A percentile compares a stretch with the other conserved stretches of the same genome.
Conservation (phyloP, 2,329 filamentous ascomycete genomes). For the Aspergillus pseudoviridinutans region DNA sequence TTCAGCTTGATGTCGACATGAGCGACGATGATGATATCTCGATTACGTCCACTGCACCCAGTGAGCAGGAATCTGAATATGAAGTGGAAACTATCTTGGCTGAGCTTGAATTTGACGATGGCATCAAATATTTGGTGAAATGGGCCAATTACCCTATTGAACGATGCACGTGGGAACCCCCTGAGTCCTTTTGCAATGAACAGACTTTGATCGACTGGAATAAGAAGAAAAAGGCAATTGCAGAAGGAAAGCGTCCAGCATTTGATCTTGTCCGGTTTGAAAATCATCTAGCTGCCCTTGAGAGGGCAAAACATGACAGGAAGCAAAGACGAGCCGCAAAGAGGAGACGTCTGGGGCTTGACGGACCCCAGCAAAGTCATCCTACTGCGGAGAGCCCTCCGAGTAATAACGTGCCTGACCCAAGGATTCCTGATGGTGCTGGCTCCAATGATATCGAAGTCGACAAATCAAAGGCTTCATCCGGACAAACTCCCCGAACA, state of each 20-base stretch:
- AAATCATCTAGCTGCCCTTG: slow-evolving; percentile 16
- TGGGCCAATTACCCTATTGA: slow-evolving; percentile 60
- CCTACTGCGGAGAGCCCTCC: not conserved
- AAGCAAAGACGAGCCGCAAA: slow-evolving; percentile 27
- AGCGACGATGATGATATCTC: slow-evolving; percentile 51
- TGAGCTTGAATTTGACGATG: slow-evolving; percentile 37
- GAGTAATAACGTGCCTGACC: not conserved
- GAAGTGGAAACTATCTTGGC: slow-evolving; percentile 53
- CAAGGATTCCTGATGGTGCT: not conserved
- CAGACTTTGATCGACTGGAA: slow-evolving; percentile 42
- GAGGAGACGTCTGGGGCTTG: slow-evolving; percentile 20
- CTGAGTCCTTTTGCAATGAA: slow-evolving; percentile 35
- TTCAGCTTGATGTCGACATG: slow-evolving; percentile 14
- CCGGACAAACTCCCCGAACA: not conserved
- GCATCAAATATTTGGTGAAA: slow-evolving; percentile 55
- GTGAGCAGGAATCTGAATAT: slow-evolving; percentile 48
- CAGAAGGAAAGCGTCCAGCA: slow-evolving; percentile 21
- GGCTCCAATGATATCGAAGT: not conserved
- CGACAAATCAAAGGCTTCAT: not conserved
- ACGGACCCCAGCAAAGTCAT: not conserved
- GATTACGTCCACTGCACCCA: slow-evolving; percentile 49
- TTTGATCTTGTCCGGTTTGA: slow-evolving; percentile 35
- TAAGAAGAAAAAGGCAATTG: slow-evolving; percentile 29
- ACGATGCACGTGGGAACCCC: slow-evolving; percentile 54
- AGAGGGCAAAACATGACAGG: slow-evolving; percentile 20